These are phyloP conservation scores for Picea abies DNA, from an alignment of 83 land plant genomes.

Conservation along the genomic window DNA sequence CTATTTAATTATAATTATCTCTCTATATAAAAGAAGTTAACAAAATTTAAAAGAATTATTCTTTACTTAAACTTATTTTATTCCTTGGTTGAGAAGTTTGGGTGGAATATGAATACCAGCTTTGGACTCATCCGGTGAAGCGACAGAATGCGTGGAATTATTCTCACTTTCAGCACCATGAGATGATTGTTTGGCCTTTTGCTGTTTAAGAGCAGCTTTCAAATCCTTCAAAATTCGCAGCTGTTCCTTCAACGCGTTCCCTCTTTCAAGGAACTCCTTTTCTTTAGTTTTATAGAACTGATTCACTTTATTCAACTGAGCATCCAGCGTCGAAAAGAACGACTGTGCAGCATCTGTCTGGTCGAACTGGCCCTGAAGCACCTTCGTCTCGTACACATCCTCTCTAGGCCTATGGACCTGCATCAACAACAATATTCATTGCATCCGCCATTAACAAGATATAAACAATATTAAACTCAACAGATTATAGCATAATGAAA, in stretches of 20 bases:
- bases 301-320: conserved; percentile 72
- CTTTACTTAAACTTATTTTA: neutral
- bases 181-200: conserved; percentile 14
- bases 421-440: no score
- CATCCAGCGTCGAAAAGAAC: conserved; percentile 59
- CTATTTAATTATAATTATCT: no score
- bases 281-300: conserved; percentile 65
- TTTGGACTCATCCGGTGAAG: conserved; percentile 5
- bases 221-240: conserved; percentile 34
- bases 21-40: neutral
- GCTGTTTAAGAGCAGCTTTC: conserved; percentile 35
- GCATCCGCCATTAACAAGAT: no score
- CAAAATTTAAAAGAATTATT: neutral
- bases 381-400: conserved; percentile 64
- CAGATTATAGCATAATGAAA: no score
- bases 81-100: conserved; percentile 31
- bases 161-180: conserved; percentile 9
- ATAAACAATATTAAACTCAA: no score
- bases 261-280: conserved; percentile 67
- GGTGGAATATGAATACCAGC: conserved; percentile 34
- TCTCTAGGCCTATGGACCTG: conserved; percentile 53
- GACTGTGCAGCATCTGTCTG: conserved; percentile 30
- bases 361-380: conserved; percentile 50
- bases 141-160: neutral
- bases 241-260: conserved; percentile 56